Percentiles rank a stretch among this genome's conserved stretches.
phyloP scores from a whole-genome alignment of 1,139 yeast species.

The Meyerozyma sp. region DNA sequence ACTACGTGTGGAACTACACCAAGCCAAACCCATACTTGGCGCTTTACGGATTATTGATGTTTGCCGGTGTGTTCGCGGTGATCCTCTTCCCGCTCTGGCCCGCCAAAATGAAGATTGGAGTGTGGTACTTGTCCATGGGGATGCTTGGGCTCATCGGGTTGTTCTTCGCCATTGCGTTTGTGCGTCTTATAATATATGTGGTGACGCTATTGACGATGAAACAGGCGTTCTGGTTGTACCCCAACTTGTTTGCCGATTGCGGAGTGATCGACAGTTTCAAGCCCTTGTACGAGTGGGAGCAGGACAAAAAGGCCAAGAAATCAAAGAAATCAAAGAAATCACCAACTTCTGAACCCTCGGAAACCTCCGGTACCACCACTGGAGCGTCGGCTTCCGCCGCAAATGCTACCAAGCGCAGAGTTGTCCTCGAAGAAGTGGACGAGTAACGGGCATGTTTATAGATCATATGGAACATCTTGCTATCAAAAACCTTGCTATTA shows the following conservation, averaged over 20 bases:
- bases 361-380: constrained; percentile 8
- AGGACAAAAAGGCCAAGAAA: constrained; percentile 35
- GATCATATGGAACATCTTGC: neutral
- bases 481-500: neutral
- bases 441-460: constrained; percentile 17
- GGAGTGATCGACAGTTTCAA: constrained; percentile 89
- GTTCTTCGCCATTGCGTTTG: constrained; percentile 73
- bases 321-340: constrained; percentile 18
- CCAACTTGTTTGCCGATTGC: constrained; percentile 92
- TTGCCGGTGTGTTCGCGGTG: constrained; percentile 65
- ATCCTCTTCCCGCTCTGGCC: constrained; percentile 98
- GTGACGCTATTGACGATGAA: constrained; percentile 54
- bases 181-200: constrained; percentile 69
- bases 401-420: constrained; percentile 22
- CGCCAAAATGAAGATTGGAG: constrained; percentile 76
- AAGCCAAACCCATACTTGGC: constrained; percentile 70
- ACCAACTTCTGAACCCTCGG: constrained; percentile 7
- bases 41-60: constrained; percentile 57
- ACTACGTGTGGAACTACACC: constrained; percentile 80
- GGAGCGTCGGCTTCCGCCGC: constrained; percentile 13
- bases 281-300: constrained; percentile 88
- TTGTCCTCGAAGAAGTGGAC: constrained; percentile 44
- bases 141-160: constrained; percentile 68
- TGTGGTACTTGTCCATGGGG: constrained; percentile 83
- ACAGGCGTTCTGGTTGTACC: constrained; percentile 90